These are phyloP conservation scores for Trypethelium eluteriae DNA, from an alignment of 495 filamentous ascomycete species.

Conservation along the genomic window DNA sequence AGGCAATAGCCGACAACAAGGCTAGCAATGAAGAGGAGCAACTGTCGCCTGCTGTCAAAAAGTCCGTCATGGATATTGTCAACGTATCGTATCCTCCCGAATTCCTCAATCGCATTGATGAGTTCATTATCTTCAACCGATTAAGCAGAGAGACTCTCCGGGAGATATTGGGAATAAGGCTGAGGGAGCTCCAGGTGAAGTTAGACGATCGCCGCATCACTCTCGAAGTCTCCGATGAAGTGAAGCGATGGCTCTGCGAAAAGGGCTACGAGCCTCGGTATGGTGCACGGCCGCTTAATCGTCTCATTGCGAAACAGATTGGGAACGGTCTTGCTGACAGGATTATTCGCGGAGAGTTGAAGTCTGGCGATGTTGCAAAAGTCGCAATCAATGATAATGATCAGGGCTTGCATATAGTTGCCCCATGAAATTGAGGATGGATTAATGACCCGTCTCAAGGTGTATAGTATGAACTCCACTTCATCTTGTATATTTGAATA, in stretches of 20 bases:
- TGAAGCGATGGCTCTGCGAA: conserved; percentile 78
- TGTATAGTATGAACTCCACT: conserved; percentile 5
- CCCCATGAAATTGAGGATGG: not conserved
- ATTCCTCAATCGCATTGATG: conserved; percentile 93
- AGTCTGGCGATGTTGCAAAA: conserved; percentile 60
- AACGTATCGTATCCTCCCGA: conserved; percentile 72
- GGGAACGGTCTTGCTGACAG: conserved; percentile 81
- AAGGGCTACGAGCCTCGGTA: conserved; percentile 84
- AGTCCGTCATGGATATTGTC: conserved; percentile 85
- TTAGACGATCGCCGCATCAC: conserved; percentile 79
- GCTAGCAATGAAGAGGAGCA: conserved; percentile 46
- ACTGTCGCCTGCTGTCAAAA: conserved; percentile 60
- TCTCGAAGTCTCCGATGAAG: conserved; percentile 59
- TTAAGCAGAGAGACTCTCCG: conserved; percentile 69
- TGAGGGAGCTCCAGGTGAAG: conserved; percentile 75
- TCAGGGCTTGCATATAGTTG: conserved; percentile 37
- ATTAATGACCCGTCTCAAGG: not conserved
- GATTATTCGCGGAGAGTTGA: conserved; percentile 81
- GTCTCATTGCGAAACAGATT: conserved; percentile 80
- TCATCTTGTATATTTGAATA: not conserved
- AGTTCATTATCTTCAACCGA: conserved; percentile 91
- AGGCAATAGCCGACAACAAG: conserved; percentile 25
- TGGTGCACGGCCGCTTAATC: conserved; percentile 87
- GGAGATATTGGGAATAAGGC: conserved; percentile 88
- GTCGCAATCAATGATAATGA: conserved; percentile 56